phyloP scores from a whole-genome alignment of 2,329 filamentous ascomycete species.

The Chaetomiaceae sp. region DNA sequence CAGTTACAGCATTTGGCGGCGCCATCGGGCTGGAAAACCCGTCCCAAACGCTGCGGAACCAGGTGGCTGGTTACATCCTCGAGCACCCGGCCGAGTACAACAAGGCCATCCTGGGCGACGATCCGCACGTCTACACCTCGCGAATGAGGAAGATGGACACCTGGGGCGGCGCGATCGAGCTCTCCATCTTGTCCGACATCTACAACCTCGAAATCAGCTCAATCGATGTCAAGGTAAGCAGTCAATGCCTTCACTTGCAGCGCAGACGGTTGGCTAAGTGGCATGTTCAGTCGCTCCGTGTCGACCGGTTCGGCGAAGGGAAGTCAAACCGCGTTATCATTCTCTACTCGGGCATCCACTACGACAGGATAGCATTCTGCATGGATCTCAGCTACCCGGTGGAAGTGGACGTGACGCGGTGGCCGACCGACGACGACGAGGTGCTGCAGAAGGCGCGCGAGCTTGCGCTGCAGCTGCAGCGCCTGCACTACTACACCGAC shows the following conservation, averaged over 20 bases:
- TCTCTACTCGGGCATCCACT: slow-evolving; percentile 89
- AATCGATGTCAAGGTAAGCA: slow-evolving; percentile 62
- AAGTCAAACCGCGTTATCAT: slow-evolving; percentile 65
- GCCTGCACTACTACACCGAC: slow-evolving; percentile 81
- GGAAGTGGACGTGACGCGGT: slow-evolving; percentile 65
- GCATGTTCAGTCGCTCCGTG: slow-evolving; percentile 32
- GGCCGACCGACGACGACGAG: slow-evolving; percentile 51
- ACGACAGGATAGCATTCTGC: slow-evolving; percentile 79
- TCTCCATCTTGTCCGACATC: slow-evolving; percentile 75
- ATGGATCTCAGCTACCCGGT: slow-evolving; percentile 54
- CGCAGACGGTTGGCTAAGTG: too few relatives aligned
- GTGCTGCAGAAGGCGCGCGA: slow-evolving; percentile 63
- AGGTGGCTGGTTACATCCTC: slow-evolving; percentile 75
- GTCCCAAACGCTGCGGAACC: slow-evolving; percentile 55
- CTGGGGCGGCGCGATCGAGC: slow-evolving; percentile 90
- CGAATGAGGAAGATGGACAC: slow-evolving; percentile 75
- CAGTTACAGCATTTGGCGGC: slow-evolving; percentile 72
- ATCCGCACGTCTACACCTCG: slow-evolving; percentile 68
- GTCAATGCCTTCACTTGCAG: too few relatives aligned
- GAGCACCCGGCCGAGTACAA: slow-evolving; percentile 65
- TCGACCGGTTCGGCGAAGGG: slow-evolving; percentile 75
- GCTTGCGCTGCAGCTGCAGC: slow-evolving; percentile 58
- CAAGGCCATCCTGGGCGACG: slow-evolving; percentile 67
- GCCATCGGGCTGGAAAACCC: slow-evolving; percentile 24
- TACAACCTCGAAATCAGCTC: slow-evolving; percentile 82